Conservation (phyloP, 192 early-diverging fungal species). For the Borealophlyctis nickersoniae region DNA sequence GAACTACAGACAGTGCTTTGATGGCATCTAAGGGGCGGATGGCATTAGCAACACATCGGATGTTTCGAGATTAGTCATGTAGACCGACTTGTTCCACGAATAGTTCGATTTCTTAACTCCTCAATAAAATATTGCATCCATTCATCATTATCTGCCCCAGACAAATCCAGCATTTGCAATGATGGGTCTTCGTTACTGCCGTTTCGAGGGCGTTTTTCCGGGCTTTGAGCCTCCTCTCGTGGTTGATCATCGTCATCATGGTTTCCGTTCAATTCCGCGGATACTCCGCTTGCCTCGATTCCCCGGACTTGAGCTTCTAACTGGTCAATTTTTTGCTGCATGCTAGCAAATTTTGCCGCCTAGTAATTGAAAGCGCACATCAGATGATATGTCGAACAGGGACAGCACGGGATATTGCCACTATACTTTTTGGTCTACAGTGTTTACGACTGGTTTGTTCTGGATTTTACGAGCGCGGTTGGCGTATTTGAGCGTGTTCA, state of each 20-base stretch:
- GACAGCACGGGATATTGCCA: too few relatives aligned
- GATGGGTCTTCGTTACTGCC: background rate
- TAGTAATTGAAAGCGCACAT: too few relatives aligned
- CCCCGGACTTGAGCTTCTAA: slow-evolving; percentile 24
- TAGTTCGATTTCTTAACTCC: slow-evolving; percentile 41
- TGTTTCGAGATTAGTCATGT: background rate
- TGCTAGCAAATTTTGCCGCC: slow-evolving; percentile 24
- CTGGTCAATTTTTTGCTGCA: slow-evolving; percentile 39
- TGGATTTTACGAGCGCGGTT: slow-evolving; percentile 52
- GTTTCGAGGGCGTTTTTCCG: background rate
- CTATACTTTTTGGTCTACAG: slow-evolving; percentile 32
- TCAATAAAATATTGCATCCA: slow-evolving; percentile 40
- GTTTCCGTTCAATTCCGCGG: too few relatives aligned
- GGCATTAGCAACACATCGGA: background rate
- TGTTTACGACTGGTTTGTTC: slow-evolving; percentile 49
- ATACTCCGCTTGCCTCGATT: slow-evolving; percentile 1
- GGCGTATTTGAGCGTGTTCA: slow-evolving; percentile 92
- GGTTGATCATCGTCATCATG: too few relatives aligned
- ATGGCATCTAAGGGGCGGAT: slow-evolving; percentile 32
- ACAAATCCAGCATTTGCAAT: slow-evolving; percentile 7
- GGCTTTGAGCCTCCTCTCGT: too few relatives aligned
- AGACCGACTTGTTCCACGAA: slow-evolving; percentile 34
- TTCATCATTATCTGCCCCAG: slow-evolving; percentile 33
- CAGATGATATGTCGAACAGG: too few relatives aligned
- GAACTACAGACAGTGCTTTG: slow-evolving; percentile 20